Base-by-base conservation (phyloP, 768 basidiomycete genomes). In the Mycena belliarum region DNA sequence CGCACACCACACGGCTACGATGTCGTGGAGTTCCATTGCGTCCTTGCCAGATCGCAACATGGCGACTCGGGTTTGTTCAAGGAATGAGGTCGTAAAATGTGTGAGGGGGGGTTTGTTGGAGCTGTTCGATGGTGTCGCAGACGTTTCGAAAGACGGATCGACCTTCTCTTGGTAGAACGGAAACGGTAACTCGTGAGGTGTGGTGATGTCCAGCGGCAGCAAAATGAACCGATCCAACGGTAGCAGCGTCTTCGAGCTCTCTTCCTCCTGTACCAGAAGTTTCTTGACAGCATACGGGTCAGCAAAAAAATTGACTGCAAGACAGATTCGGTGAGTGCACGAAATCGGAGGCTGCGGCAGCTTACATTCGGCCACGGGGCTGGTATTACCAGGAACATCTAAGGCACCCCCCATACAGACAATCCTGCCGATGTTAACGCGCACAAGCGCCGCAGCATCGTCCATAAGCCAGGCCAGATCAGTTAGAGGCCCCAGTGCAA, bases 331-430 rank as follows among this genome's bases (percentile, higher is more conserved):
- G 40, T 44, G n/a, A n/a, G n/a, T n/a, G n/a, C n/a, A n/a, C n/a
- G n/a, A n/a, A n/a, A 16, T 52, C 20, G 41, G 32, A 4, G 43
- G 10, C 8, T 45, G 24, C 24, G 46, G 6, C 26, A 23, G 69
- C 85, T 72, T 72, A 91, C 94, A 96, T 71, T 97, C 95, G 56
- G 93, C 89, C 4, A 83, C 79, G 9, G 93, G 84, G 24, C 79
- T 84, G 0, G 87, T 89, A 64, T 96, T 98, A 3, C 95, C 95
- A 0, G 95, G 93, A 29, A 93, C 90, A 62, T 95, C 93, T 23
- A 98, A 70, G 2, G 93, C 89, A 15, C 93, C 95, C n/a, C 95
- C 95, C 93, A 98, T 96, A 69, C 86, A 87, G 21, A 95, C 73
- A 9, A 98, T 75, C n/a, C 86, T 80, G 6, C 86, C 91, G 26